These are phyloP conservation scores for Sugiyamaella xylanicola DNA, from an alignment of 1,139 yeast genomes.

Conservation along the genomic window DNA sequence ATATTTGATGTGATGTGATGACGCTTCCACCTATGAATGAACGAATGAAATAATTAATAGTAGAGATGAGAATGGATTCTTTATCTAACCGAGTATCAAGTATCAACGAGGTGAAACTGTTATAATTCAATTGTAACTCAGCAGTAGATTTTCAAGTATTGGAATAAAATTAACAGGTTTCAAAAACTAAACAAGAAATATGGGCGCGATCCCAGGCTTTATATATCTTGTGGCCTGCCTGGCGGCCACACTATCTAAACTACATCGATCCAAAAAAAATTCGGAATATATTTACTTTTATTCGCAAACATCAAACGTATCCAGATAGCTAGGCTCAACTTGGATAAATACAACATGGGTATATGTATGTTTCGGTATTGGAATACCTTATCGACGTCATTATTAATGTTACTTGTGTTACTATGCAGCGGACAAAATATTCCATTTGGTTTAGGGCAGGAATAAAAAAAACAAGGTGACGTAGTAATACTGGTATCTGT, in stretches of 20 bases:
- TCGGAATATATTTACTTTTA: slow-evolving; percentile 5
- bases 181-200: neutral
- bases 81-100: too few species aligned
- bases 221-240: neutral
- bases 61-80: too few species aligned
- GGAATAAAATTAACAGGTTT: too few species aligned
- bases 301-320: neutral
- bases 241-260: neutral
- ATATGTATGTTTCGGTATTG: slow-evolving; percentile 6
- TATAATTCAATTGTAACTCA: too few species aligned
- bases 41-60: too few species aligned
- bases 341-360: neutral
- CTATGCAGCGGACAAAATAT: slow-evolving; percentile 3
- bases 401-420: slow-evolving; percentile 4
- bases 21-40: neutral
- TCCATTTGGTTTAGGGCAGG: neutral
- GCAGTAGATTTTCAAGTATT: too few species aligned
- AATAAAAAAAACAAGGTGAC: neutral
- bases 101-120: too few species aligned
- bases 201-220: neutral
- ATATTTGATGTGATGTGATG: too few species aligned
- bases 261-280: neutral
- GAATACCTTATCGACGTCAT: slow-evolving; percentile 12
- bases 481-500: neutral
- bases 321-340: slow-evolving; percentile 2